Base-by-base conservation (phyloP, 1,284 basidiomycete species). In the Leccinum subatratum region DNA sequence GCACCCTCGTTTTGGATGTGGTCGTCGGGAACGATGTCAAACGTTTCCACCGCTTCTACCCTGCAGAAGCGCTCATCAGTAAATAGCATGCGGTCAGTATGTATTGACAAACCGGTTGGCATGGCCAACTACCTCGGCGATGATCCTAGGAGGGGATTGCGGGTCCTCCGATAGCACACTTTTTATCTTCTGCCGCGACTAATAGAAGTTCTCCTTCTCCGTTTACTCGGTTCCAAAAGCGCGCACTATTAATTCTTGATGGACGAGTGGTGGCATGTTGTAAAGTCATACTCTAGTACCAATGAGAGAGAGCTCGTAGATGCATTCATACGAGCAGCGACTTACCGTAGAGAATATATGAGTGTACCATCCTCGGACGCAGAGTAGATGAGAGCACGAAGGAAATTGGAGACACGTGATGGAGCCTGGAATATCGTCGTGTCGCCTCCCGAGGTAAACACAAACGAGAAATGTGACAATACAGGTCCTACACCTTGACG, bases 401-500 rank as follows among this genome's bases (percentile, higher is more conserved):
- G 95, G 92, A 77, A 98, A 98, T 39, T 82, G 81, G 28, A 98
- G 84, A 69, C 93, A 88, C 0, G 95, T 98, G 74, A 98, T 95
- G 6, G 95, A 97, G 22, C 96, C 95, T 82, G 63, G 14, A 59
- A 39, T 56, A 63, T 63, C 4, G 60, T 62, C 28, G 34, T 59
- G 22, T 54, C 51, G 51, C 22, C 22, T 54, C 51, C 20, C 1
- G 14, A 16, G 12, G 51, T 54, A 25, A 54, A 54, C 51, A 12
- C 14, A 16, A 54, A 54, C 12, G 7, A 25, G 7, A 54, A 5
- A 9, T 54, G 51, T 54, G 14, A 81, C 83, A 64, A 25, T 25
- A 25, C 25, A 98, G 77, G 80, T 98, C 95, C 96, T 96, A 98
- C n/a, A 98, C 90, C 77, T 98, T 98, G 74, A 98, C 83, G 65